Base-by-base conservation (phyloP, 192 early-diverging fungal genomes). In the Phlyctochytrium planicorne region DNA sequence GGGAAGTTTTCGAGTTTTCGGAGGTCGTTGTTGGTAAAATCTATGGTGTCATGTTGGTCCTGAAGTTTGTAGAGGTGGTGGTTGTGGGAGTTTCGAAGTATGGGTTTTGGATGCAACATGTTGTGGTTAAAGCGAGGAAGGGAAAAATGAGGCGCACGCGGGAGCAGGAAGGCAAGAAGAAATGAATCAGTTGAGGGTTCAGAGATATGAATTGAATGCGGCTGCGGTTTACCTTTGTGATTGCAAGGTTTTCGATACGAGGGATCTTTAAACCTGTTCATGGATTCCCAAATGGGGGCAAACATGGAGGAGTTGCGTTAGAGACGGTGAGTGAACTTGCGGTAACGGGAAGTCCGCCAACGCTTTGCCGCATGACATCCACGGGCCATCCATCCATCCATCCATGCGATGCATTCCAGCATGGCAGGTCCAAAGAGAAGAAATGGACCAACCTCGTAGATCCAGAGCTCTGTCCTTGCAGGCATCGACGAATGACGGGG, bases 1-100 rank as follows among this genome's bases (percentile, higher is more conserved):
- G 97, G 97, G 63, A 99, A 97, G 75, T 95, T 93, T 52, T 88
- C 89, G 2, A 99, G 78, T 3, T 83, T 69, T 24, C 90, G 82
- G 34, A 99, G 79, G 31, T 93, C 93, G 76, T 99, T 99, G 74
- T 94, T 86, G 62, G 93, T 92, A 33, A 99, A 78, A 76, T 99
- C 93, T 47, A 99, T 80, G 10, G 92, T 83, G 75, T 98, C 96
- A 82, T 97, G 89, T 60, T 86, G 82, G 74, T 99, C 93, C 30
- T 60, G 23, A 10, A 30, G 35, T 4, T 53, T 31, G 16, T 59
- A 12, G 12, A 20, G 36, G 36, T 14, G n/a, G 40, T 0, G 1
- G 14, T 17, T 32, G 50, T 4, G 30, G 23, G 30, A 66, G 50
- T 66, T 25, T 25, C 40, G 17, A 30, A 63, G 60, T 60, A 62